phyloP scores from a whole-genome alignment of 2,329 filamentous ascomycete genomes.

The Microsporum audouinii region DNA sequence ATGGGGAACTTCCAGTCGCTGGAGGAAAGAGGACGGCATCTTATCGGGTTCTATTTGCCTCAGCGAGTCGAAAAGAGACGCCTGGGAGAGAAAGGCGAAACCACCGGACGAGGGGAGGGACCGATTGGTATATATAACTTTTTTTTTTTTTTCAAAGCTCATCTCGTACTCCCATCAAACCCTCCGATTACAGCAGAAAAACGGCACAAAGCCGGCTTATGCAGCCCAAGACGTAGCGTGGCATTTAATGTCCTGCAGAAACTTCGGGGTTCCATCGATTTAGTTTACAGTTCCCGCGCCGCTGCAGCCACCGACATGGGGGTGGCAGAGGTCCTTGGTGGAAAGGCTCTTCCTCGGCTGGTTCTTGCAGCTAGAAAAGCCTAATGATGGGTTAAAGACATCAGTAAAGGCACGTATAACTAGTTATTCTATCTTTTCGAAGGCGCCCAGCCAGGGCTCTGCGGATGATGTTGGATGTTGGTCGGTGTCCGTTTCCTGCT shows the following conservation, averaged over 20 bases:
- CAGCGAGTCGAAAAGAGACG: neutral
- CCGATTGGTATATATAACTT: neutral
- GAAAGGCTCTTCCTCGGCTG: neutral
- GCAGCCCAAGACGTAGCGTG: neutral
- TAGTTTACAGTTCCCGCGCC: neutral
- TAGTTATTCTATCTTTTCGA: neutral
- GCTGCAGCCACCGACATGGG: neutral
- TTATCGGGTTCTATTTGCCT: neutral
- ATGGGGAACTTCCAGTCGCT: constrained; percentile 1
- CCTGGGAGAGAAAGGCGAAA: neutral
- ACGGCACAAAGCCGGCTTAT: neutral
- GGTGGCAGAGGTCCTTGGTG: neutral
- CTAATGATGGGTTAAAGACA: neutral
- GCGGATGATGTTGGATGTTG: neutral
- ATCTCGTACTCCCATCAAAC: neutral
- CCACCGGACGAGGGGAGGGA: neutral
- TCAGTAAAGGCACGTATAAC: neutral
- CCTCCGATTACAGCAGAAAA: neutral
- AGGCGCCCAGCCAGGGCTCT: neutral
- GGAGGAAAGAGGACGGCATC: neutral
- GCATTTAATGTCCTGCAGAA: neutral
- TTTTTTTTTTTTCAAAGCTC: neutral
- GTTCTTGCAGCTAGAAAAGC: neutral
- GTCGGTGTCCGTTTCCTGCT: neutral
- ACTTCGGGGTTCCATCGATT: neutral